Percentiles rank a stretch among this genome's conserved stretches.
Conservation (phyloP, 192 early-diverging fungal genomes). For the Umbelopsis isabellina region DNA sequence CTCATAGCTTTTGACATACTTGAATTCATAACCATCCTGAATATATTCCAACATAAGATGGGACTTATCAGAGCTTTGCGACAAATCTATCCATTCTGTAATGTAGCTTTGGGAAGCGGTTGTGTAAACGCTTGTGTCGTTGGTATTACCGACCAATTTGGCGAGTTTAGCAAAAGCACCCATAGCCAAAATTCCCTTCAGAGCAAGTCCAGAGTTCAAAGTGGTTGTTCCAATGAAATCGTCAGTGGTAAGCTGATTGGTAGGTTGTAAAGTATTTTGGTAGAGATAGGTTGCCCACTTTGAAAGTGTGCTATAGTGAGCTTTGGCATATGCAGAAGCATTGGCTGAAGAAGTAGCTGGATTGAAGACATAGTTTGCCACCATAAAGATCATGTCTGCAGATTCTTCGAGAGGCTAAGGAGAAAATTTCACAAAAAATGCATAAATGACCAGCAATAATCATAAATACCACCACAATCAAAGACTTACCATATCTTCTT, state of each 20-base stretch:
- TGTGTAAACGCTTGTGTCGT: background rate
- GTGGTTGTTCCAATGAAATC: slow-evolving; percentile 17
- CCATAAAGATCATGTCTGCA: slow-evolving; percentile 8
- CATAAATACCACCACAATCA: too few species aligned
- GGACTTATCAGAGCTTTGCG: background rate
- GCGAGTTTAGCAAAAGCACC: background rate
- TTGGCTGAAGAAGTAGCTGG: slow-evolving; percentile 5
- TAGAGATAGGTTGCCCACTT: slow-evolving; percentile 9
- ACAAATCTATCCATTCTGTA: background rate
- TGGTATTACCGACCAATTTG: slow-evolving; percentile 1
- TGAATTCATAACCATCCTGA: slow-evolving; percentile 9
- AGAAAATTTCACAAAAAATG: background rate
- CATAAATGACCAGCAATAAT: too few species aligned
- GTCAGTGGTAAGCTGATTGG: slow-evolving; percentile 22
- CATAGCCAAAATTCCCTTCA: slow-evolving; percentile 19
- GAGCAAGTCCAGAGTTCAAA: background rate
- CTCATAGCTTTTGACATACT: background rate
- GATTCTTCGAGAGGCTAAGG: slow-evolving; percentile 10
- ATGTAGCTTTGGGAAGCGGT: slow-evolving; percentile 8
- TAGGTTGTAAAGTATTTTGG: background rate
- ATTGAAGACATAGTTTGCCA: slow-evolving; percentile 5
- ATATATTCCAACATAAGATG: slow-evolving; percentile 19
- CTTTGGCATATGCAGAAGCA: background rate
- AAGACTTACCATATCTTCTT: slow-evolving; percentile 5
- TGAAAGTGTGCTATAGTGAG: background rate